Conservation (phyloP, 192 early-diverging fungal species). For the Coemansia sp. region DNA sequence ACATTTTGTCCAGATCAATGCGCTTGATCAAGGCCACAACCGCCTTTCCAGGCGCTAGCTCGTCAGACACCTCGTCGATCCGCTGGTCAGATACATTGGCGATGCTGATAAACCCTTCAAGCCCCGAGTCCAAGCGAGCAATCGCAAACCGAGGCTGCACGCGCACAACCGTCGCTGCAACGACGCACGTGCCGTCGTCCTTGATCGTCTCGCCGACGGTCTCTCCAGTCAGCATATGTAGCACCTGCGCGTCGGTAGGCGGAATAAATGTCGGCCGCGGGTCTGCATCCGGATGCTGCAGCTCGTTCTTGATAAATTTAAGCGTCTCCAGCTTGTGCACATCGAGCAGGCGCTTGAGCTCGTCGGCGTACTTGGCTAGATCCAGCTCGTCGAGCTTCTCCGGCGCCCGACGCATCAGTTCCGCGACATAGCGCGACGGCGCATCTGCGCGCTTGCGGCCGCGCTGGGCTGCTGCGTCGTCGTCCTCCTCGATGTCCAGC, state of each 20-base stretch:
- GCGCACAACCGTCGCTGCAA: constrained; percentile 65
- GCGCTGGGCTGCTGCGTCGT: constrained; percentile 56
- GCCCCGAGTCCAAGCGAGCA: constrained; percentile 68
- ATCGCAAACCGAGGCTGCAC: constrained; percentile 74
- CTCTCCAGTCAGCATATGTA: constrained; percentile 86
- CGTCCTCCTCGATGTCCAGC: constrained; percentile 79
- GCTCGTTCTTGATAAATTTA: constrained; percentile 81
- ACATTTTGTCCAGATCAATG: constrained; percentile 73
- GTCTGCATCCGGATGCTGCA: constrained; percentile 79
- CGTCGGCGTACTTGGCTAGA: constrained; percentile 86
- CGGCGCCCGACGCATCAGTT: constrained; percentile 71
- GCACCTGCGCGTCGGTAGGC: constrained; percentile 60
- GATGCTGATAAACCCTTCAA: constrained; percentile 81
- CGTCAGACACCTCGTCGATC: constrained; percentile 58
- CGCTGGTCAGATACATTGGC: constrained; percentile 59
- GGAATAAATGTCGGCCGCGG: constrained; percentile 59
- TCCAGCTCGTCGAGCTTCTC: constrained; percentile 82
- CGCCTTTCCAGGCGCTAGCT: constrained; percentile 65
- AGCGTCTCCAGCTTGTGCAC: constrained; percentile 80
- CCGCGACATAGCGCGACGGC: constrained; percentile 73
- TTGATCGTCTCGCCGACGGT: constrained; percentile 61
- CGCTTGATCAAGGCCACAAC: constrained; percentile 73
- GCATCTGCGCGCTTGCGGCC: constrained; percentile 14
- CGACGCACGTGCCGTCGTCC: constrained; percentile 61
- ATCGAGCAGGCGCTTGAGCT: constrained; percentile 69